Percentiles rank a stretch among this genome's conserved stretches.
Evolutionary conservation across 2,329 filamentous ascomycete genomes (phyloP).

Genomic region (Neoscytalidium dimidiatum): DNA sequence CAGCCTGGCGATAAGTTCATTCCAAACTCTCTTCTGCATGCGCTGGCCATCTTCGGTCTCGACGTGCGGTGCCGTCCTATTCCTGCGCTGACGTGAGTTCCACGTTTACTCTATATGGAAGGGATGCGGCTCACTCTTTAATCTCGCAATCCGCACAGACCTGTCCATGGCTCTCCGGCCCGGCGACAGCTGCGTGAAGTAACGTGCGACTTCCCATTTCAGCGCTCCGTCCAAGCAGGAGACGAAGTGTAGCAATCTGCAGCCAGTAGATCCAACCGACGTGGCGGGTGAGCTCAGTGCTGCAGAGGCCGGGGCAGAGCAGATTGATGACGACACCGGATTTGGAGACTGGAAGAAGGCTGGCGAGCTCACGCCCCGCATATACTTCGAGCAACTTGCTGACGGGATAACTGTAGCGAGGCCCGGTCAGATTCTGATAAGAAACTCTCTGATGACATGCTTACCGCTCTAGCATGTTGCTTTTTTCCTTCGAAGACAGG

Average conservation of each 20-base stretch:
- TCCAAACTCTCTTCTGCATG: constrained; percentile 22
- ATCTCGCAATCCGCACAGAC: constrained; percentile 28
- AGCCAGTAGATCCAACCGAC: constrained; percentile 3
- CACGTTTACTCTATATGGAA: too few relatives aligned
- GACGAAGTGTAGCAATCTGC: background rate
- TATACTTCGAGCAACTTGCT: constrained; percentile 38
- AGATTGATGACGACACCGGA: constrained; percentile 35
- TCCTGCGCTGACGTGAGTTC: background rate
- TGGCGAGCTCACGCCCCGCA: constrained; percentile 28
- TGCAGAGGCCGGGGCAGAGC: constrained; percentile 38
- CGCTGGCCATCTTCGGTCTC: background rate
- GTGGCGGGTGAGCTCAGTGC: constrained; percentile 29
- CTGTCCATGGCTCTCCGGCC: constrained; percentile 25
- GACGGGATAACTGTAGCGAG: constrained; percentile 26
- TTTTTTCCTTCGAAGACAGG: constrained; percentile 25
- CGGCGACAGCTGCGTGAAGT: constrained; percentile 25
- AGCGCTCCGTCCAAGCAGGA: constrained; percentile 24
- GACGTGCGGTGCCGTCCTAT: constrained; percentile 18
- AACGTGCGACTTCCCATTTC: constrained; percentile 28
- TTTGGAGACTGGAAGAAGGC: constrained; percentile 21
- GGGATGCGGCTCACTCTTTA: constrained; percentile 20
- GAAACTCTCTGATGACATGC: too few relatives aligned
- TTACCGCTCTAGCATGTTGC: constrained; percentile 27
- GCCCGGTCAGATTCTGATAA: too few relatives aligned
- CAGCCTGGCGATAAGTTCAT: constrained; percentile 25